Evolutionary conservation across 2,329 filamentous ascomycete genomes (phyloP), one percentile per base, ranked within the genome.

Genomic region (Colletotrichum tofieldiae): DNA sequence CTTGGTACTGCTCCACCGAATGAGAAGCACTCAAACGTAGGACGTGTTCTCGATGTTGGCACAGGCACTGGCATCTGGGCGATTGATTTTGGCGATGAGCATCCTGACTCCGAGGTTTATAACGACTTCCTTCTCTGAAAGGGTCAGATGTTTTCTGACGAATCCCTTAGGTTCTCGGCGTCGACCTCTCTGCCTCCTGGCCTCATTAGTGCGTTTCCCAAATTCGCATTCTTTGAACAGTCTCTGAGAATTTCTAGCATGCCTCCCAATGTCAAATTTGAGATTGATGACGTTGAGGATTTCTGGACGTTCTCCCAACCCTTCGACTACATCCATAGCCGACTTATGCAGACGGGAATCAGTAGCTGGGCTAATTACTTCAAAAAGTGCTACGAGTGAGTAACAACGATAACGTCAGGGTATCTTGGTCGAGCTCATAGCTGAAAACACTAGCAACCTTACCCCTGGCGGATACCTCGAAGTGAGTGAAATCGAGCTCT

Each of bases 171-270:
- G 88, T 80, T 3, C 84, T 85, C 49, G 89, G 89, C 7, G 86
- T 87, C 4, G 89, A 91, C 74, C 81, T 91, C 1, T 89, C 87
- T 20, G 88, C 89, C 0, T 88, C 89, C 14, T 89, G 91, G 71
- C 81, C 81, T 1, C 29, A 35, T 55, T 79, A 75, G 78, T 78
- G 60, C 47, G 74, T 86, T 88, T 92, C 91, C 75, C 29, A 14
- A 14, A 18, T 7, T 12, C n/a, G n/a, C 39, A 1, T 7, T 9
- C 3, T 11, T 32, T 32, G 3, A 2, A 3, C 1, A 49, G 23
- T 51, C 29, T 9, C 51, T 65, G 12, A 56, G 7, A 74, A 75
- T 26, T 14, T 7, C 2, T n/a, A 77, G 75, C 60, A 82, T 84
- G 2, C 85, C 85, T 1, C 81, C 82, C 0, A 87, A 88, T 67